Evolutionary conservation across 805 yeast genomes (phyloP).

Genomic region (Kuraishia cidri): DNA sequence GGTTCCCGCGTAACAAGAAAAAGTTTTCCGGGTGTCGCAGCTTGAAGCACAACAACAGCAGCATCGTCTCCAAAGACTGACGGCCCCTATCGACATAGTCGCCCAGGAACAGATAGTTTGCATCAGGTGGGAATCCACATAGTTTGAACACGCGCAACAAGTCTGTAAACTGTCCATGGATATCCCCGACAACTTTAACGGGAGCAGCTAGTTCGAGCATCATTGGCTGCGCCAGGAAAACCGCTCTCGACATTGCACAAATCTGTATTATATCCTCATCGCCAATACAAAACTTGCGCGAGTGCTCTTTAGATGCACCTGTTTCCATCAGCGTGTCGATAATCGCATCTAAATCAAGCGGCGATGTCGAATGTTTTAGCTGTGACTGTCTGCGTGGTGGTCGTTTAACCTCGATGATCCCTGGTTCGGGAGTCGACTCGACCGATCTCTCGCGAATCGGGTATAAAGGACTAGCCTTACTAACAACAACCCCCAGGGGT

Average conservation of each 20-base stretch:
- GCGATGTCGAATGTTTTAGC: neutral
- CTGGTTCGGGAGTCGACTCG: conserved; percentile 18
- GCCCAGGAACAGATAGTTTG: conserved; percentile 48
- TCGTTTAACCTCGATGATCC: conserved; percentile 1
- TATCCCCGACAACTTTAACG: conserved; percentile 77
- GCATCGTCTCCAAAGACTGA: conserved; percentile 46
- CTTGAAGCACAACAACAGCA: conserved; percentile 41
- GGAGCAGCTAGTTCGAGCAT: conserved; percentile 63
- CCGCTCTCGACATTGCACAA: conserved; percentile 47
- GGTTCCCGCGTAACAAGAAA: conserved; percentile 52
- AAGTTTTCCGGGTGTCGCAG: conserved; percentile 54
- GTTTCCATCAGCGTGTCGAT: conserved; percentile 50
- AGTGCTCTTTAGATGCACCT: conserved; percentile 32
- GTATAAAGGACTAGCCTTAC: conserved; percentile 13
- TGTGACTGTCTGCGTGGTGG: conserved; percentile 1
- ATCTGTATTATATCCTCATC: conserved; percentile 46
- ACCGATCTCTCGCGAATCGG: conserved; percentile 24
- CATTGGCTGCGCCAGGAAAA: conserved; percentile 58
- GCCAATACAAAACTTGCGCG: conserved; percentile 41
- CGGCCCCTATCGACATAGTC: conserved; percentile 55
- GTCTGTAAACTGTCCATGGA: conserved; percentile 61
- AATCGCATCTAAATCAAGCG: conserved; percentile 48
- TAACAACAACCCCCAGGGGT: too few species aligned
- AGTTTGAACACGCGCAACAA: conserved; percentile 43
- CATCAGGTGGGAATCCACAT: conserved; percentile 52